Evolutionary conservation across 2,329 filamentous ascomycete genomes (phyloP), one percentile per base, ranked within the genome.

Genomic region (Madurella fahalii): DNA sequence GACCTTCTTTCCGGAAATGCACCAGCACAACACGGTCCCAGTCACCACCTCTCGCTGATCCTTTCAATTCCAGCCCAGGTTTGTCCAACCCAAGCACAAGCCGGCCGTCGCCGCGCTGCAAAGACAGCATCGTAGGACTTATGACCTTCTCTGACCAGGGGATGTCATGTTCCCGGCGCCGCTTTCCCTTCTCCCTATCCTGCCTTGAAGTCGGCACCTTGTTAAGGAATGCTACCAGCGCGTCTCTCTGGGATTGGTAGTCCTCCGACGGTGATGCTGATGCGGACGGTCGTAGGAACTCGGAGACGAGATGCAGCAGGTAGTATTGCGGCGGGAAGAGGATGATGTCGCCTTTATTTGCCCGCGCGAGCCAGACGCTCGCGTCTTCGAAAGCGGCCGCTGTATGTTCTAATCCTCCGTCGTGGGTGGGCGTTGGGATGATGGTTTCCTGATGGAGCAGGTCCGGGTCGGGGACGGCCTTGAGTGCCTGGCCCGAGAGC

Each of bases 321-420:
- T 88, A 91, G 67, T 86, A 87, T 67, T 97, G 94, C 0, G 94
- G 94, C 4, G 94, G 94, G 67, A 95, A 96, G 5, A 99, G 74
- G 54, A 95, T 88, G 57, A 96, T 84, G 40, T 88, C 78, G 30
- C 84, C 85, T 2, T 69, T 68, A 2, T 76, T 72, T 4, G 88
- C 86, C 47, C 81, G 77, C 5, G 74, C 70, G 17, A 96, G 74
- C 87, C 92, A 96, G 17, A 78, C 76, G 3, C 77, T 71, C 0
- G 88, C 82, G 2, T 84, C 78, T 40, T 90, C 82, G 68, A 96
- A 97, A 31, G 81, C 78, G 0, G 93, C 90, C 4, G 90, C 85
- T 1, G 89, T 93, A 50, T 74, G 71, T 53, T 77, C 74, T 5
- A 74, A 40, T 0, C 73, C 73, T 16, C 87, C 88, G 65, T 91